phyloP scores from a whole-genome alignment of 805 yeast species.

The Lachancea cidri region DNA sequence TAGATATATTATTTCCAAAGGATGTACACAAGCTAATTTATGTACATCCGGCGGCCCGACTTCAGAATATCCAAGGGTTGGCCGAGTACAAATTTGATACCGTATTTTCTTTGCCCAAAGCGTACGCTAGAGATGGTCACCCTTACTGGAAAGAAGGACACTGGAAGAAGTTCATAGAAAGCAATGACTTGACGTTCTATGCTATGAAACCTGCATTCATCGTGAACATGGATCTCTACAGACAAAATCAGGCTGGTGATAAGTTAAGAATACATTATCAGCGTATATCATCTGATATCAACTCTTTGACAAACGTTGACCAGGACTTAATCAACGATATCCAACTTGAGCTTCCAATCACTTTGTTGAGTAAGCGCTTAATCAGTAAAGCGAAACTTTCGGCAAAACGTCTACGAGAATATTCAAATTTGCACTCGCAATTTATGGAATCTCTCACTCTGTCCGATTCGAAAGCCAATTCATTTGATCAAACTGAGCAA shows the following conservation, averaged over 20 bases:
- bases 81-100: constrained; percentile 65
- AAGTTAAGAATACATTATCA: constrained; percentile 79
- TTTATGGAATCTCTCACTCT: no score
- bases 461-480: no score
- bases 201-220: constrained; percentile 84
- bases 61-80: constrained; percentile 38
- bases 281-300: constrained; percentile 68
- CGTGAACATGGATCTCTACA: constrained; percentile 65
- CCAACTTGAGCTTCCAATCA: constrained; percentile 46
- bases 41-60: constrained; percentile 49
- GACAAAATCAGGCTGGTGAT: constrained; percentile 72
- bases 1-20: constrained; percentile 84
- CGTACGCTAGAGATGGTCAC: constrained; percentile 74
- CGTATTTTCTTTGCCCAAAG: constrained; percentile 70
- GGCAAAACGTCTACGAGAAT: background rate
- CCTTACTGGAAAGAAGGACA: constrained; percentile 93
- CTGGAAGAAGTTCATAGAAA: constrained; percentile 64
- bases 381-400: background rate
- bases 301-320: constrained; percentile 75
- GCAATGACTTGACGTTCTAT: constrained; percentile 50
- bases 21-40: constrained; percentile 70
- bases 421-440: background rate
- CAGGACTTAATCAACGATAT: constrained; percentile 92
- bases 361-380: constrained; percentile 8
- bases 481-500: no score